Evolutionary conservation across 148 eudicot species (phyloP).

Genomic region (Vaccinium corymbosum): DNA sequence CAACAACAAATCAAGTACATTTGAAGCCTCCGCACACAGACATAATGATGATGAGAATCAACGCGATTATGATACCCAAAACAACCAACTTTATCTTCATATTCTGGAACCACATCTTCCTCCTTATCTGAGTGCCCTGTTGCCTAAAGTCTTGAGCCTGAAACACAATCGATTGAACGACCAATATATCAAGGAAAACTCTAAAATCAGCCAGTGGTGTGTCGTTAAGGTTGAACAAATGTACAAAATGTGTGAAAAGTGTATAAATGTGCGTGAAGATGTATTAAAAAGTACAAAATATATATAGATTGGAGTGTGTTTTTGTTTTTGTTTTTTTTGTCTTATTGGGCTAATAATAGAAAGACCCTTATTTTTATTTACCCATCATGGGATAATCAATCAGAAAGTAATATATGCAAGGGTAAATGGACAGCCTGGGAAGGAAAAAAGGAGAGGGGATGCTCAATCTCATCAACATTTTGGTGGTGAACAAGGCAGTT

Average conservation of each 20-base stretch:
- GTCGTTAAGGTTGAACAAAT: too few species aligned
- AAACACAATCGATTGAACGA: not conserved
- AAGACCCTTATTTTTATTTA: not conserved
- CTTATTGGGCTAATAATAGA: too few species aligned
- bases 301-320: too few species aligned
- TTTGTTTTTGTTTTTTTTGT: too few species aligned
- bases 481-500: not conserved
- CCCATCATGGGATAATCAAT: not conserved
- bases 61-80: conserved; percentile 44
- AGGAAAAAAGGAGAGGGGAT: not conserved
- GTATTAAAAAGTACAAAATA: too few species aligned
- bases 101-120: conserved; percentile 76
- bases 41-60: conserved; percentile 57
- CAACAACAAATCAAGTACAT: conserved; percentile 17
- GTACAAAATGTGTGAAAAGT: too few species aligned
- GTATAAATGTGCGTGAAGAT: too few species aligned
- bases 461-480: not conserved
- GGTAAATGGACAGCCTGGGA: not conserved
- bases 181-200: not conserved
- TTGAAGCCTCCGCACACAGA: conserved; percentile 55
- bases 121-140: conserved; percentile 71
- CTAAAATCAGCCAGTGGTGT: too few species aligned
- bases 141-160: conserved; percentile 86
- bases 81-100: conserved; percentile 82
- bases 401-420: not conserved